phyloP scores from a whole-genome alignment of 257 asterid species.

The Petunia axillaris region DNA sequence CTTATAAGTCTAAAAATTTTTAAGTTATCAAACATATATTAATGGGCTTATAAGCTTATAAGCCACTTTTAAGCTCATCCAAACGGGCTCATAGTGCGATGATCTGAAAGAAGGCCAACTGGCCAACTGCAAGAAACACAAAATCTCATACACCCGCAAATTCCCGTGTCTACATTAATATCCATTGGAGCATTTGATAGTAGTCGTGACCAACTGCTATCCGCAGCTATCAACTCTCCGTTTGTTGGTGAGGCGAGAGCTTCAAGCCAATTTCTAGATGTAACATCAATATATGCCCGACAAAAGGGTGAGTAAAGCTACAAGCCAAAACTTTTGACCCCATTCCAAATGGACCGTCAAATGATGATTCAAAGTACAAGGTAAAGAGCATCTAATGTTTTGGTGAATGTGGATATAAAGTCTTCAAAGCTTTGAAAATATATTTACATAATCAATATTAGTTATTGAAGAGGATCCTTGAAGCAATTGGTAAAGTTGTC shows the following conservation, averaged over 20 bases:
- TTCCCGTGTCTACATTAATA: background rate
- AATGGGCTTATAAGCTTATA: no score
- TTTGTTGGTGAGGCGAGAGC: conserved; percentile 4
- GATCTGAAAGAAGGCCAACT: background rate
- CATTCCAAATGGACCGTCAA: background rate
- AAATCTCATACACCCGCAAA: background rate
- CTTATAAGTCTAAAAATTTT: no score
- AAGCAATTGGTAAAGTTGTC: no score
- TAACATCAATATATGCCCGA: background rate
- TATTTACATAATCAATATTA: background rate
- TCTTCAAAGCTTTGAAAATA: background rate
- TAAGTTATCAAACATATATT: no score
- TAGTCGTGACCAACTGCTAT: conserved; percentile 12
- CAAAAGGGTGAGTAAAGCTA: background rate
- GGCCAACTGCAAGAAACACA: background rate
- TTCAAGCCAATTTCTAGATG: conserved; percentile 8
- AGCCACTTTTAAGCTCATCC: no score
- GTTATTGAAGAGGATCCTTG: no score
- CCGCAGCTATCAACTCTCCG: conserved; percentile 3
- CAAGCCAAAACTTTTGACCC: conserved; percentile 5
- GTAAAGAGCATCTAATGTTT: background rate
- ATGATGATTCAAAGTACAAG: background rate
- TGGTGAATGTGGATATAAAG: background rate
- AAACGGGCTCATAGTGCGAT: no score
- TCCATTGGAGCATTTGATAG: background rate